phyloP scores from a whole-genome alignment of 208 protist species.

The Trypanosoma caninum region DNA sequence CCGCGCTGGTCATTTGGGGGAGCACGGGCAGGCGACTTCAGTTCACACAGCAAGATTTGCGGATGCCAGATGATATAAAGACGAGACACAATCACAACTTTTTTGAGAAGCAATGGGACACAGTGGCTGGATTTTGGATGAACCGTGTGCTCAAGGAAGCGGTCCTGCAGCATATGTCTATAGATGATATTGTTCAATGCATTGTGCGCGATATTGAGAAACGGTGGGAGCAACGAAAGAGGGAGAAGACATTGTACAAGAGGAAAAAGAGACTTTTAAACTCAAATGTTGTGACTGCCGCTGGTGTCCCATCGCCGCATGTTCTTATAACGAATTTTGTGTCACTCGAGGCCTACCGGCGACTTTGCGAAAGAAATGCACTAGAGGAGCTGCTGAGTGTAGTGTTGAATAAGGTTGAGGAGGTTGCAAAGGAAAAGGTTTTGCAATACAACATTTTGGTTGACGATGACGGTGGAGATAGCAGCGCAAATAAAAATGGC shows the following conservation, averaged over 20 bases:
- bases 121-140: slow-evolving; percentile 68
- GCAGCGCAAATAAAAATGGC: background rate
- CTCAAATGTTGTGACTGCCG: slow-evolving; percentile 19
- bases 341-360: slow-evolving; percentile 21
- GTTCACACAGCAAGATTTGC: slow-evolving; percentile 64
- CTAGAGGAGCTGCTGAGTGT: slow-evolving; percentile 27
- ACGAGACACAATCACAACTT: slow-evolving; percentile 49
- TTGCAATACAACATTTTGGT: slow-evolving; percentile 32
- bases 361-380: slow-evolving; percentile 11
- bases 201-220: slow-evolving; percentile 65
- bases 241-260: slow-evolving; percentile 59
- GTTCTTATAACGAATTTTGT: slow-evolving; percentile 71
- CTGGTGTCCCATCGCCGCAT: slow-evolving; percentile 40
- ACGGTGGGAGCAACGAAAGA: slow-evolving; percentile 47
- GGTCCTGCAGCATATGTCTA: slow-evolving; percentile 49
- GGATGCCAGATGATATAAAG: slow-evolving; percentile 58
- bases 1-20: slow-evolving; percentile 70
- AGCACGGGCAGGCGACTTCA: slow-evolving; percentile 68
- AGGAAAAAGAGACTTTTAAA: slow-evolving; percentile 58
- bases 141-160: slow-evolving; percentile 75
- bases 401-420: slow-evolving; percentile 39
- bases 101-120: slow-evolving; percentile 79
- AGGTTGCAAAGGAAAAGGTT: slow-evolving; percentile 35
- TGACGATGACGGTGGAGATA: slow-evolving; percentile 25
- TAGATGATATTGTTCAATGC: slow-evolving; percentile 45